Evolutionary conservation across 2,329 filamentous ascomycete species (phyloP).

Genomic region (Fusarium sacchari): DNA sequence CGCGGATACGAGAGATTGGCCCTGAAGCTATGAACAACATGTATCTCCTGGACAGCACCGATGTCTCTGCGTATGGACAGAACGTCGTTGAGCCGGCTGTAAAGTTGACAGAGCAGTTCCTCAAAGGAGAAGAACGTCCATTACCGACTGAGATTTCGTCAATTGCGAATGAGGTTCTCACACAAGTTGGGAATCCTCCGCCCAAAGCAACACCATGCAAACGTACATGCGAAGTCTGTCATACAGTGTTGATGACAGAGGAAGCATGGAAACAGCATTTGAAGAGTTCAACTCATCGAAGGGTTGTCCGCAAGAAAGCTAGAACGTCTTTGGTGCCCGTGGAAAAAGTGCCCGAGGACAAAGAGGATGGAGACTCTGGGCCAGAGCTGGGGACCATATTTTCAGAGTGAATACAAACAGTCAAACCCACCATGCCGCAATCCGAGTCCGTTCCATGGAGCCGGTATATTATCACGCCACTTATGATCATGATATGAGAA

Average conservation of each 20-base stretch:
- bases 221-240: slow-evolving; percentile 77
- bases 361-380: slow-evolving; percentile 34
- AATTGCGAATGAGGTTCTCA: slow-evolving; percentile 65
- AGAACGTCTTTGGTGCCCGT: slow-evolving; percentile 51
- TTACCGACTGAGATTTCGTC: slow-evolving; percentile 59
- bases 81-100: slow-evolving; percentile 74
- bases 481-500: not conserved
- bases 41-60: slow-evolving; percentile 84
- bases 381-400: slow-evolving; percentile 46
- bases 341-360: slow-evolving; percentile 28
- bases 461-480: not conserved
- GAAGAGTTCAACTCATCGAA: slow-evolving; percentile 50
- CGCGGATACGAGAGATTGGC: slow-evolving; percentile 68
- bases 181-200: slow-evolving; percentile 56
- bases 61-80: slow-evolving; percentile 68
- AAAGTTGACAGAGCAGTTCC: slow-evolving; percentile 69
- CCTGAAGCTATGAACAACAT: slow-evolving; percentile 65
- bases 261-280: slow-evolving; percentile 56
- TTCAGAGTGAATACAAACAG: slow-evolving; percentile 24
- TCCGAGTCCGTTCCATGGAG: not conserved
- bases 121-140: slow-evolving; percentile 66
- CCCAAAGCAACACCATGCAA: slow-evolving; percentile 64
- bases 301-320: slow-evolving; percentile 49
- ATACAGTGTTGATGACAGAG: slow-evolving; percentile 69
- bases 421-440: not conserved